These are phyloP conservation scores for Cyclotella atomus DNA, from an alignment of 108 stramenopile species.

Conservation along the genomic window DNA sequence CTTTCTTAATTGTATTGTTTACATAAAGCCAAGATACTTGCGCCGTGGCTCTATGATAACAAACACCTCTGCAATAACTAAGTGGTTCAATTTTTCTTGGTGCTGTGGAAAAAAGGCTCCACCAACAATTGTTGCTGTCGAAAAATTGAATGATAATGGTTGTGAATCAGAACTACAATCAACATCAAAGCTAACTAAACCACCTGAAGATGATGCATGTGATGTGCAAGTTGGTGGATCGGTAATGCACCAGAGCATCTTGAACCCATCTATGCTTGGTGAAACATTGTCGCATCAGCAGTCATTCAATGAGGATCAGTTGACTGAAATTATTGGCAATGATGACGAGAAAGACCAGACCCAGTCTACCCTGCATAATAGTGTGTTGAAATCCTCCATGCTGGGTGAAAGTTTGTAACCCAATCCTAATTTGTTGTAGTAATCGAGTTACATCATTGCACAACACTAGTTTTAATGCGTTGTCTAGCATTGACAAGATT, in stretches of 20 bases:
- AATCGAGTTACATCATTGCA: background rate
- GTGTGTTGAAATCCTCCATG: background rate
- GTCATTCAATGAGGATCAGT: background rate
- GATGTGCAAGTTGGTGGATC: background rate
- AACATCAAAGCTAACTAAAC: background rate
- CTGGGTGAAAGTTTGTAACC: background rate
- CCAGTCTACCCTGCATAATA: background rate
- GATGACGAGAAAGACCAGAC: background rate
- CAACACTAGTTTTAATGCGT: background rate
- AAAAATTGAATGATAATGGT: background rate
- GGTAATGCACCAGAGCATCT: background rate
- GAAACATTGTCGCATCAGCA: background rate
- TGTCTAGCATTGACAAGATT: background rate
- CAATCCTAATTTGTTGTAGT: background rate
- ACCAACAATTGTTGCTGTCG: background rate
- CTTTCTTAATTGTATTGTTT: constrained; percentile 17
- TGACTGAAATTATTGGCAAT: background rate
- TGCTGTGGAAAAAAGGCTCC: background rate
- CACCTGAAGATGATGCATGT: background rate
- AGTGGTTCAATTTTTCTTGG: background rate
- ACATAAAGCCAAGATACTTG: background rate
- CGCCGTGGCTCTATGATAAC: background rate
- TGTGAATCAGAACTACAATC: background rate
- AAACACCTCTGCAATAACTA: background rate
- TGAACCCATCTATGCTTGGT: background rate